Evolutionary conservation across 345 rosid genomes (phyloP).

Genomic region (Populus tremula): DNA sequence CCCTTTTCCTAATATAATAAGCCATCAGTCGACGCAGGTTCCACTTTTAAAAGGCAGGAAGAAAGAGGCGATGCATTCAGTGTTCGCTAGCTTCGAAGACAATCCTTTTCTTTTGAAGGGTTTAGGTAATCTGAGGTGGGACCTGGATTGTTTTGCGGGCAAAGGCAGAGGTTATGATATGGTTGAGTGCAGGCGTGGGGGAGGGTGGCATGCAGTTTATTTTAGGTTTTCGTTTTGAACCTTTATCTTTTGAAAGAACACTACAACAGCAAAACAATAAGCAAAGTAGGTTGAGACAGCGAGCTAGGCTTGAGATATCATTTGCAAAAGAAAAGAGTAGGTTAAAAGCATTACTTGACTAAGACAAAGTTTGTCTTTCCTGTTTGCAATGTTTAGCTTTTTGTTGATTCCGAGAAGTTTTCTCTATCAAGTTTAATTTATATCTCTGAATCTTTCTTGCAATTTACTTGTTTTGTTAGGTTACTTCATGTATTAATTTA

Average conservation of each 20-base stretch:
- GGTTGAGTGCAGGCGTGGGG: no score
- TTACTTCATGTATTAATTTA: background rate
- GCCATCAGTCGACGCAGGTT: constrained; percentile 6
- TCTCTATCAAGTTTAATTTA: background rate
- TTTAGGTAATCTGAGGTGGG: constrained; percentile 21
- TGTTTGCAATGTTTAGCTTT: background rate
- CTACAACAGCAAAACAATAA: background rate
- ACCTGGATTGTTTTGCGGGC: background rate
- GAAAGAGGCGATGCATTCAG: background rate
- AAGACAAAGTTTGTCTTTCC: background rate
- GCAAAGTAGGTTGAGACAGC: background rate
- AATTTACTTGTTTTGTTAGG: no score
- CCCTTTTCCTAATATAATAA: background rate
- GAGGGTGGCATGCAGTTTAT: background rate
- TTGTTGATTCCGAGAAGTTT: background rate
- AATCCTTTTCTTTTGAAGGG: background rate
- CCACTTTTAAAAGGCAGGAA: background rate
- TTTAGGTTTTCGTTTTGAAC: background rate
- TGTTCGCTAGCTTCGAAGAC: background rate
- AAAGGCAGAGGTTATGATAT: background rate
- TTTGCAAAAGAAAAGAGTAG: background rate
- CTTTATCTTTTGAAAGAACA: background rate
- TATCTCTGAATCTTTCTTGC: background rate
- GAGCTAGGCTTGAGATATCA: background rate
- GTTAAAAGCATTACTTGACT: background rate